These are phyloP conservation scores for Combretum micranthum DNA, from an alignment of 345 rosid genomes.

Conservation along the genomic window DNA sequence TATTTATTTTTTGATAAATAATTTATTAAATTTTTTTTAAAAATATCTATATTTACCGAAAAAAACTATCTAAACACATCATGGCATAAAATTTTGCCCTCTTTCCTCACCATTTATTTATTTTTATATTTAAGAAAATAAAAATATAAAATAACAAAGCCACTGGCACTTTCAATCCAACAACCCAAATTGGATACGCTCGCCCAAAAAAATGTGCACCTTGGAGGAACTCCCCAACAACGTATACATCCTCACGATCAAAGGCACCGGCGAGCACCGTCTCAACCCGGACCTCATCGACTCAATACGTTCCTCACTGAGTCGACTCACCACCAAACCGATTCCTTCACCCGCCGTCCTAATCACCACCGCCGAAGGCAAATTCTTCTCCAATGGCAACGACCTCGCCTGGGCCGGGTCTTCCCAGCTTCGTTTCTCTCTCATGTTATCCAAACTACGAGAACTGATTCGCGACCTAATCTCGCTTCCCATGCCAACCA, in stretches of 20 bases:
- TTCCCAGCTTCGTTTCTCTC: slow-evolving; percentile 15
- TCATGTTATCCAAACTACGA: slow-evolving; percentile 32
- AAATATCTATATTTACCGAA: no score
- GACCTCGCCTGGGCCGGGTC: slow-evolving; percentile 51
- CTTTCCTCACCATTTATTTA: no score
- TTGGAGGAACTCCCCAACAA: slow-evolving; percentile 38
- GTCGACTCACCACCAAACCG: slow-evolving; percentile 23
- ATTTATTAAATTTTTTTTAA: no score
- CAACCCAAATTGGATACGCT: no score
- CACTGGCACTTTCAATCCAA: no score
- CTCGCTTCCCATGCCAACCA: slow-evolving; percentile 61
- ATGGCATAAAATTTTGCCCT: no score
- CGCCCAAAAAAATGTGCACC: slow-evolving; percentile 29
- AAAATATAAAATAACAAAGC: no score
- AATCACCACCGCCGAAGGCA: slow-evolving; percentile 60
- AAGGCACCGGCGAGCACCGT: slow-evolving; percentile 59
- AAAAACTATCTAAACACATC: no score
- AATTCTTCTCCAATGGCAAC: slow-evolving; percentile 84
- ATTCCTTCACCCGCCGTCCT: slow-evolving; percentile 43
- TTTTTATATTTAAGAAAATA: no score
- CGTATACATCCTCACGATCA: slow-evolving; percentile 43
- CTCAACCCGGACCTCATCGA: slow-evolving; percentile 40
- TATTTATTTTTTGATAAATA: no score
- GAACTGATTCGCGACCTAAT: slow-evolving; percentile 43
- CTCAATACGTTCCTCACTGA: slow-evolving; percentile 35